phyloP scores from a whole-genome alignment of 164 flowering plant species.

The Vitis rupestris region DNA sequence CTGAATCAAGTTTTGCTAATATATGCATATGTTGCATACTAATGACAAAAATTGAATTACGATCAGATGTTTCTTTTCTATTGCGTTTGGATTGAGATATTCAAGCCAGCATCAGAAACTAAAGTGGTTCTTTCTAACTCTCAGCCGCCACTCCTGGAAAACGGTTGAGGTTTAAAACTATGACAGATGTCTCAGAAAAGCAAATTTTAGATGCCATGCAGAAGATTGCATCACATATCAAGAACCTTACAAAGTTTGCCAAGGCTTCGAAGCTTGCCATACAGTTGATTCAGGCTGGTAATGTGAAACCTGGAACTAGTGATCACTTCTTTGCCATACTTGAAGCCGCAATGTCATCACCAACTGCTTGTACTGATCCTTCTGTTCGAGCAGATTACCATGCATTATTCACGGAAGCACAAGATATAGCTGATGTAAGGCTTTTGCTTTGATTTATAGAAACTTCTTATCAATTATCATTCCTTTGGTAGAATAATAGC shows the following conservation, averaged over 20 bases:
- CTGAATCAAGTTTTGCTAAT: background rate
- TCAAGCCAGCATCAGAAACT: background rate
- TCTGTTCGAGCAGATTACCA: slow-evolving; percentile 79
- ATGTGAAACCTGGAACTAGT: slow-evolving; percentile 66
- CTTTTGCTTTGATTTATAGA: background rate
- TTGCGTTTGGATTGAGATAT: background rate
- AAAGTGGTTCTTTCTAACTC: slow-evolving; percentile 5
- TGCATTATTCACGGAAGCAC: slow-evolving; percentile 74
- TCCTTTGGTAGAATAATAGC: background rate
- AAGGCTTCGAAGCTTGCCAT: slow-evolving; percentile 97
- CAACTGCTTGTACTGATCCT: slow-evolving; percentile 65
- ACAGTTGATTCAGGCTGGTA: slow-evolving; percentile 87
- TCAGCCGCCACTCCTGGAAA: slow-evolving; percentile 51
- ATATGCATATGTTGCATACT: background rate
- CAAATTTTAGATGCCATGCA: slow-evolving; percentile 92
- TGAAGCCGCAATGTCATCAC: slow-evolving; percentile 82
- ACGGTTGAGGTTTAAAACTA: slow-evolving; percentile 75
- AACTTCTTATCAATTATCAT: background rate
- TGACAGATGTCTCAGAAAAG: slow-evolving; percentile 74
- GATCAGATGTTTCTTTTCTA: background rate
- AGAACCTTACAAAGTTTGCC: slow-evolving; percentile 60
- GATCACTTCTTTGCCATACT: slow-evolving; percentile 74
- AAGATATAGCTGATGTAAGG: slow-evolving; percentile 65
- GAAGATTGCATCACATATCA: slow-evolving; percentile 85
- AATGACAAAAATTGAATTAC: background rate